Conservation (phyloP, 2,329 filamentous ascomycete species). For the Penicillium sp. region DNA sequence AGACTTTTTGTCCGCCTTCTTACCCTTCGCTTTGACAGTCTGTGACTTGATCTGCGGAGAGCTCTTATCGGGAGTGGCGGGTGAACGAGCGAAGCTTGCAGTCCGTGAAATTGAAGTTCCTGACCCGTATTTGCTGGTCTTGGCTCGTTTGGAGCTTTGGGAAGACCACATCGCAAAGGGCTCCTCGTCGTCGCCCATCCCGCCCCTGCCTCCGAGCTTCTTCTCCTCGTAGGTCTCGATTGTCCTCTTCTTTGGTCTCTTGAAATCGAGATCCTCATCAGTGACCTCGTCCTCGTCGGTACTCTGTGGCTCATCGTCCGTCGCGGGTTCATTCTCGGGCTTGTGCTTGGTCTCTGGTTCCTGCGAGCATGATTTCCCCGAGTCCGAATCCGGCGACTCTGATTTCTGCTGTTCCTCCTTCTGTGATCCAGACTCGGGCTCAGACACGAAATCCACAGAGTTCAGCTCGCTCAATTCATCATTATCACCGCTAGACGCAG, state of each 20-base stretch:
- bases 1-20: conserved; percentile 10
- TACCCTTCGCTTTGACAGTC: conserved; percentile 16
- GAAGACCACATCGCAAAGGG: conserved; percentile 17
- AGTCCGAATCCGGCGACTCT: neutral
- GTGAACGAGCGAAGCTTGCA: conserved; percentile 26
- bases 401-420: neutral
- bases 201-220: conserved; percentile 33
- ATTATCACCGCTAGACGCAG: neutral
- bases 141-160: conserved; percentile 27
- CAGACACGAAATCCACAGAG: conserved; percentile 4
- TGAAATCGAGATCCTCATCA: conserved; percentile 19
- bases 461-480: conserved; percentile 1
- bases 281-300: conserved; percentile 40
- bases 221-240: conserved; percentile 31
- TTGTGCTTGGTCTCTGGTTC: neutral
- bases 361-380: neutral
- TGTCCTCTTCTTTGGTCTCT: conserved; percentile 12
- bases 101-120: conserved; percentile 24
- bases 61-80: conserved; percentile 15
- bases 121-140: conserved; percentile 27
- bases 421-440: conserved; percentile 4
- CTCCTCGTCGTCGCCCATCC: conserved; percentile 20
- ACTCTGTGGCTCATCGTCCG: conserved; percentile 45
- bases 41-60: conserved; percentile 14
- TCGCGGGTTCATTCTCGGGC: conserved; percentile 33